Evolutionary conservation across 305 asterid species (phyloP).

Genomic region (Plantago coronopus): DNA sequence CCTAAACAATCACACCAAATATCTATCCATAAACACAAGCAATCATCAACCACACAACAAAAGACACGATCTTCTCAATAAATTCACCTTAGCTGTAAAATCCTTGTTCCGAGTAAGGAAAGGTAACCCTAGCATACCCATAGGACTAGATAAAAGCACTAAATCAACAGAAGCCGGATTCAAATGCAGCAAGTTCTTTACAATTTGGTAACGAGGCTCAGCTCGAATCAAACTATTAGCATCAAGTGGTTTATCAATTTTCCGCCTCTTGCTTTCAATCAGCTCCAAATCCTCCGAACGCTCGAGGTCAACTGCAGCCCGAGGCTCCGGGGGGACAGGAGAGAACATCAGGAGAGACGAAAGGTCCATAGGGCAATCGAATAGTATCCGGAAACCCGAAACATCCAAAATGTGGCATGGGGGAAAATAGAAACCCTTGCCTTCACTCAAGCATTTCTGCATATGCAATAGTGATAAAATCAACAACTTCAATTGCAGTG

Average conservation of each 20-base stretch:
- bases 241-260: constrained; percentile 33
- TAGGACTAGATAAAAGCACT: constrained; percentile 70
- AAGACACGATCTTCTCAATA: background rate
- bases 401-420: constrained; percentile 73
- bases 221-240: constrained; percentile 51
- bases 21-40: constrained; percentile 11
- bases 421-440: constrained; percentile 74
- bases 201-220: constrained; percentile 64
- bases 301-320: constrained; percentile 20
- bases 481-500: background rate
- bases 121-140: constrained; percentile 85
- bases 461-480: constrained; percentile 8
- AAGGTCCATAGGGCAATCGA: constrained; percentile 88
- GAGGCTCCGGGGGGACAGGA: constrained; percentile 43
- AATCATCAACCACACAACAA: constrained; percentile 11
- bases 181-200: constrained; percentile 58
- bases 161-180: constrained; percentile 58
- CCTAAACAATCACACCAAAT: constrained; percentile 35
- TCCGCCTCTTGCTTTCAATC: constrained; percentile 26
- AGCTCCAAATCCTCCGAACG: constrained; percentile 22
- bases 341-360: constrained; percentile 63
- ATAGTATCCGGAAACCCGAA: constrained; percentile 55
- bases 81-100: constrained; percentile 64
- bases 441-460: constrained; percentile 90
- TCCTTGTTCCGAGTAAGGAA: constrained; percentile 57